These are phyloP conservation scores for Cornus kousa DNA, from an alignment of 148 eudicot genomes.

Conservation along the genomic window DNA sequence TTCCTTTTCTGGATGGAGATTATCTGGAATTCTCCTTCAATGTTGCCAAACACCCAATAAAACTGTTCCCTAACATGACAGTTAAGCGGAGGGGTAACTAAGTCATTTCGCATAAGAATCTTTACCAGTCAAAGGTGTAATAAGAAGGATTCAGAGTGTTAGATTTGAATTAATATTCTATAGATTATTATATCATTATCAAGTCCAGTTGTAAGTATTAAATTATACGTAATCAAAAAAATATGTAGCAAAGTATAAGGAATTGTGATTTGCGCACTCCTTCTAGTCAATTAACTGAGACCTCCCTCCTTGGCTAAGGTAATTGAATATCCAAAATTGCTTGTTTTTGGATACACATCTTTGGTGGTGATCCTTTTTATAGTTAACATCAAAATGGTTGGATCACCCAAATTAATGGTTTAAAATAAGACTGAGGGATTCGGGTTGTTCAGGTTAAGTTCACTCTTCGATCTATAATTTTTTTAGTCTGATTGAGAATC, in stretches of 20 bases:
- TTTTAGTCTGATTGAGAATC: no score
- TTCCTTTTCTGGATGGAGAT: background rate
- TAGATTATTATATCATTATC: constrained; percentile 5
- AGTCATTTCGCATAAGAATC: constrained; percentile 25
- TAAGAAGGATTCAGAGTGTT: constrained; percentile 16
- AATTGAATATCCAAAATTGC: no score
- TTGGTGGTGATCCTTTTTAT: no score
- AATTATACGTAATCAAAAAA: background rate
- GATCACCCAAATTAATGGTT: no score
- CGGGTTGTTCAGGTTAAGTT: no score
- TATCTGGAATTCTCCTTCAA: background rate
- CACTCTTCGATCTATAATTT: no score
- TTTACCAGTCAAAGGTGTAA: constrained; percentile 39
- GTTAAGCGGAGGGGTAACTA: constrained; percentile 11
- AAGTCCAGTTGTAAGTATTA: constrained; percentile 22
- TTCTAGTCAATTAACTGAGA: background rate
- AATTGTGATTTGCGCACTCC: constrained; percentile 3
- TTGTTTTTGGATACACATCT: no score
- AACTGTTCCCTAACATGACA: background rate
- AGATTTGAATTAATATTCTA: constrained; percentile 30
- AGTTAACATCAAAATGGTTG: no score
- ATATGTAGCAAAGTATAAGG: background rate
- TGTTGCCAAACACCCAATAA: background rate
- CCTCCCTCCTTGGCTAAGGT: background rate
- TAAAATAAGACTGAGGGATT: no score